Conservation (phyloP, 2,329 filamentous ascomycete species). For the Claviceps sp. region DNA sequence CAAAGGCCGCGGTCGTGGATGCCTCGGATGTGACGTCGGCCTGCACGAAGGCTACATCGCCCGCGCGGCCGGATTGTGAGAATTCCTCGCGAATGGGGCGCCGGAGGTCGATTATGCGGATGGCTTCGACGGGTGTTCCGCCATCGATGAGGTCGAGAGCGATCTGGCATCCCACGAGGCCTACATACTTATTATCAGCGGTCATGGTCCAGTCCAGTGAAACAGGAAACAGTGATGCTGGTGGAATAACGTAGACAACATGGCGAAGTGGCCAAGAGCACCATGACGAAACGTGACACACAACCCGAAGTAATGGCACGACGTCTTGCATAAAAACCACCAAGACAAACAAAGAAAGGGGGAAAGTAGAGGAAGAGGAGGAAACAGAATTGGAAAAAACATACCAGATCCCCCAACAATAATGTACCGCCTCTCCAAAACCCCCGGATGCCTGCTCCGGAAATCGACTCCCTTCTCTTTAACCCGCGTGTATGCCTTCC, state of each 20-base stretch:
- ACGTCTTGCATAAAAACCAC: too few species aligned
- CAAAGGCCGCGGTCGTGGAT: conserved; percentile 32
- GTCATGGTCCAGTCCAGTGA: too few species aligned
- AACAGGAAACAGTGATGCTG: too few species aligned
- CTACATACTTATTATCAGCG: conserved; percentile 15
- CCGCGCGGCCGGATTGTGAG: conserved; percentile 17
- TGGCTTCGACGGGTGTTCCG: conserved; percentile 34
- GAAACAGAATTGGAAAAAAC: background rate
- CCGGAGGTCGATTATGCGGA: conserved; percentile 40
- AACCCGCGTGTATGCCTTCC: conserved; percentile 17
- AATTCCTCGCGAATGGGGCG: conserved; percentile 30
- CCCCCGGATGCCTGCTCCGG: conserved; percentile 23
- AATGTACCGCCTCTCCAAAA: conserved; percentile 28
- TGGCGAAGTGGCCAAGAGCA: too few species aligned
- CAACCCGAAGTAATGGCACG: too few species aligned
- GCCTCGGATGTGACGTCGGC: conserved; percentile 35
- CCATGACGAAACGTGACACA: too few species aligned
- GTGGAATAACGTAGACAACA: too few species aligned
- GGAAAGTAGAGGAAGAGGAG: conserved; percentile 8
- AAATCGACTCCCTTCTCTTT: conserved; percentile 18
- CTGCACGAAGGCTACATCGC: conserved; percentile 28
- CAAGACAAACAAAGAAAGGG: background rate
- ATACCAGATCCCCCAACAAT: conserved; percentile 25
- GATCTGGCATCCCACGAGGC: conserved; percentile 42
- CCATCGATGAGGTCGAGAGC: conserved; percentile 38